phyloP scores from a whole-genome alignment of 129 eudicot species.

The Artemisia tridentata region DNA sequence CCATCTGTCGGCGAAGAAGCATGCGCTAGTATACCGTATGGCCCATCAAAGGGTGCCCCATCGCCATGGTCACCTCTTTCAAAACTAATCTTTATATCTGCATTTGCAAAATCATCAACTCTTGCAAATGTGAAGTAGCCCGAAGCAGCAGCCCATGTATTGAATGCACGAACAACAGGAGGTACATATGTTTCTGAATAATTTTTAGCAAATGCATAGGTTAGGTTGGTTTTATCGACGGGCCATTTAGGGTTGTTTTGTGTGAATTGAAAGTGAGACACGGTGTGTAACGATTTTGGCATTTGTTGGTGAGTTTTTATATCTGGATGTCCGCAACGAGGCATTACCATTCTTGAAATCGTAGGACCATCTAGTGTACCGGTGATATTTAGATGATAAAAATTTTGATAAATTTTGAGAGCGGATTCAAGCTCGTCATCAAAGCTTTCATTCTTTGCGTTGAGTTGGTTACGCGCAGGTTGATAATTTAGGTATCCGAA shows the following conservation, averaged over 20 bases:
- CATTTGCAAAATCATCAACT: not conserved
- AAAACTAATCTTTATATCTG: constrained; percentile 8
- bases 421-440: constrained; percentile 18
- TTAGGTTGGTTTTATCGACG: too few species aligned
- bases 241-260: too few species aligned
- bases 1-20: constrained; percentile 12
- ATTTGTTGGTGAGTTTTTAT: too few species aligned
- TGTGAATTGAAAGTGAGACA: too few species aligned
- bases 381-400: not conserved
- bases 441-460: not conserved
- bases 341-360: too few species aligned
- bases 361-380: too few species aligned
- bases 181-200: not conserved
- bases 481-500: constrained; percentile 18
- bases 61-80: constrained; percentile 5
- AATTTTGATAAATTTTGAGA: constrained; percentile 14
- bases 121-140: constrained; percentile 7
- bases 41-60: not conserved
- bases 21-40: not conserved
- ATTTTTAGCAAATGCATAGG: not conserved
- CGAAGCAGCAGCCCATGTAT: constrained; percentile 17
- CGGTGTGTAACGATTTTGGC: too few species aligned
- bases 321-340: too few species aligned
- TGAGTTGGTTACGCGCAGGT: not conserved
- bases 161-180: constrained; percentile 6